Percentiles rank a stretch among this genome's conserved stretches.
Evolutionary conservation across 805 yeast species (phyloP).

Genomic region (Saccharomycopsis sp.): DNA sequence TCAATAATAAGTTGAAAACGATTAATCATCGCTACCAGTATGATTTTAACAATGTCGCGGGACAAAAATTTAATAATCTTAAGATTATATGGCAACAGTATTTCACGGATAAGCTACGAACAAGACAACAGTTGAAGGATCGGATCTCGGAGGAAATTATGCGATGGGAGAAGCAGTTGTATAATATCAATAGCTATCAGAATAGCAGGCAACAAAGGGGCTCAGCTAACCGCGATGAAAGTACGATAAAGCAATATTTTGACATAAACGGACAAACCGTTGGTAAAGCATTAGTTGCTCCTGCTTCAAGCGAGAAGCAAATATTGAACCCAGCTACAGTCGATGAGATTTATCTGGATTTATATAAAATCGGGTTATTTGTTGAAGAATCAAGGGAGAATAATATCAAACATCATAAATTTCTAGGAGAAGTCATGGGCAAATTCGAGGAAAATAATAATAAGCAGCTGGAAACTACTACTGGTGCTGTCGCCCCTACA

Average conservation of each 20-base stretch:
- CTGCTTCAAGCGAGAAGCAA: not conserved
- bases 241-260: no score
- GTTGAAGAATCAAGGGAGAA: not conserved
- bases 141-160: conserved; percentile 5
- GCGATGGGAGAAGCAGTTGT: conserved; percentile 9
- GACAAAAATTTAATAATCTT: conserved; percentile 1
- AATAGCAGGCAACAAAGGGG: not conserved
- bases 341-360: conserved; percentile 7
- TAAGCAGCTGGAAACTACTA: not conserved
- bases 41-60: conserved; percentile 8
- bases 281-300: not conserved
- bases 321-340: conserved; percentile 2
- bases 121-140: not conserved
- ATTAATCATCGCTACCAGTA: conserved; percentile 3
- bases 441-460: not conserved
- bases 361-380: conserved; percentile 6
- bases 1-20: not conserved
- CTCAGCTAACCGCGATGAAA: not conserved
- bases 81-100: conserved; percentile 14
- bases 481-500: not conserved
- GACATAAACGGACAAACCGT: no score
- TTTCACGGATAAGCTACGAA: not conserved
- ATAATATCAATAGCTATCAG: conserved; percentile 11
- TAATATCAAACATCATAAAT: not conserved
- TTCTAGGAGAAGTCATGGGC: not conserved